Evolutionary conservation across 2,329 filamentous ascomycete genomes (phyloP).

Genomic region (Aspergillus puulaauensis): DNA sequence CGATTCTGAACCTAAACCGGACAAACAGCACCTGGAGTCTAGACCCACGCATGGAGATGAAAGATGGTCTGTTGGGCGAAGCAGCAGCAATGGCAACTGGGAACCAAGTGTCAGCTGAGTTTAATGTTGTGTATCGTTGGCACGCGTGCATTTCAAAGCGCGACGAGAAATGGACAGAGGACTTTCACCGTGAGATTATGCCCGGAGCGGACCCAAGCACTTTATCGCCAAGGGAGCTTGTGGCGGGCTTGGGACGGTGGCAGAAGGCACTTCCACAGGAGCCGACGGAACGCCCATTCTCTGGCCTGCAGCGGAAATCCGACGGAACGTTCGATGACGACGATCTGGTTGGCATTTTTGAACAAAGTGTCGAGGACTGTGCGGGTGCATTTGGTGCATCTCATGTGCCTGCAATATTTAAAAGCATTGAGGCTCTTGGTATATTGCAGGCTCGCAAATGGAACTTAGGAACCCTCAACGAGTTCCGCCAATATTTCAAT

Average conservation of each 20-base stretch:
- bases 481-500: constrained; percentile 54
- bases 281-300: constrained; percentile 51
- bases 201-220: constrained; percentile 35
- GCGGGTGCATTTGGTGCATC: constrained; percentile 60
- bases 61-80: constrained; percentile 45
- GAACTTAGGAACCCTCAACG: constrained; percentile 62
- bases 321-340: constrained; percentile 58
- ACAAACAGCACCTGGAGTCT: constrained; percentile 61
- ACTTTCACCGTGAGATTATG: constrained; percentile 52
- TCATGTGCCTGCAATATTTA: constrained; percentile 59
- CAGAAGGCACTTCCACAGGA: constrained; percentile 44
- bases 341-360: constrained; percentile 58
- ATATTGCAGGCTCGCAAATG: constrained; percentile 63
- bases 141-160: constrained; percentile 61
- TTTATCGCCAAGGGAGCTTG: constrained; percentile 40
- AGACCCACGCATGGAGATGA: constrained; percentile 62
- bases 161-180: constrained; percentile 63
- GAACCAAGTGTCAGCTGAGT: constrained; percentile 68
- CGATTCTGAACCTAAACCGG: constrained; percentile 61
- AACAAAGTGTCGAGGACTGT: constrained; percentile 60
- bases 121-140: constrained; percentile 67
- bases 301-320: constrained; percentile 46
- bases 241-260: constrained; percentile 40
- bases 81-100: constrained; percentile 58
- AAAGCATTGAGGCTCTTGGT: constrained; percentile 61